Percentiles rank a stretch among this genome's conserved stretches.
Conservation (phyloP, 345 rosid genomes). For the Toxicodendron radicans region DNA sequence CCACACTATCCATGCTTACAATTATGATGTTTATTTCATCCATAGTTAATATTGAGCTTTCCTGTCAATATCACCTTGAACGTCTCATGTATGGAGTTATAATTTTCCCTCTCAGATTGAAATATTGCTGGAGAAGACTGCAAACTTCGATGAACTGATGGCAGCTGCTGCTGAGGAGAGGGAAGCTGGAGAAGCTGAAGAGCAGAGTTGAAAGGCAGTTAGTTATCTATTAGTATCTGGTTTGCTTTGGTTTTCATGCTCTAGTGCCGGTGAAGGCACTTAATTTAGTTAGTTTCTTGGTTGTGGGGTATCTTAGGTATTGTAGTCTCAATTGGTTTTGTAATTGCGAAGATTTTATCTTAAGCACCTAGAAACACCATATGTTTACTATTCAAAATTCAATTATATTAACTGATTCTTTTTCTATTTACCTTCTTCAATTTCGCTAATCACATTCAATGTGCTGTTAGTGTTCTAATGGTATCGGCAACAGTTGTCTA, state of each 20-base stretch:
- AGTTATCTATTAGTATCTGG: not conserved
- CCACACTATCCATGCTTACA: not conserved
- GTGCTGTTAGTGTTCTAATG: not conserved
- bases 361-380: conserved; percentile 9
- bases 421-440: not conserved
- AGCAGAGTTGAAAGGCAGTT: conserved; percentile 37
- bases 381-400: conserved; percentile 17
- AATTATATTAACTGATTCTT: conserved; percentile 25
- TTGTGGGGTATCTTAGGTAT: conserved; percentile 19
- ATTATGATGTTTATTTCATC: not conserved
- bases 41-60: not conserved
- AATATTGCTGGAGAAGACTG: conserved; percentile 70
- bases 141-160: conserved; percentile 87
- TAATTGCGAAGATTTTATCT: conserved; percentile 14
- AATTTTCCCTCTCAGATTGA: conserved; percentile 50
- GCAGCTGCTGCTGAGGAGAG: conserved; percentile 72
- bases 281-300: conserved; percentile 13
- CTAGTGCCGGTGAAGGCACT: conserved; percentile 10
- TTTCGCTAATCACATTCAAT: not conserved
- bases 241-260: conserved; percentile 18
- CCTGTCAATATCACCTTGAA: not conserved
- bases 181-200: conserved; percentile 50
- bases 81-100: conserved; percentile 1
- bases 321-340: conserved; percentile 1
- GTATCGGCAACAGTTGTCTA: not conserved